Percentiles rank a stretch among this genome's conserved stretches.
Evolutionary conservation across 2,329 filamentous ascomycete species (phyloP).

Genomic region (Aspergillus awamori): DNA sequence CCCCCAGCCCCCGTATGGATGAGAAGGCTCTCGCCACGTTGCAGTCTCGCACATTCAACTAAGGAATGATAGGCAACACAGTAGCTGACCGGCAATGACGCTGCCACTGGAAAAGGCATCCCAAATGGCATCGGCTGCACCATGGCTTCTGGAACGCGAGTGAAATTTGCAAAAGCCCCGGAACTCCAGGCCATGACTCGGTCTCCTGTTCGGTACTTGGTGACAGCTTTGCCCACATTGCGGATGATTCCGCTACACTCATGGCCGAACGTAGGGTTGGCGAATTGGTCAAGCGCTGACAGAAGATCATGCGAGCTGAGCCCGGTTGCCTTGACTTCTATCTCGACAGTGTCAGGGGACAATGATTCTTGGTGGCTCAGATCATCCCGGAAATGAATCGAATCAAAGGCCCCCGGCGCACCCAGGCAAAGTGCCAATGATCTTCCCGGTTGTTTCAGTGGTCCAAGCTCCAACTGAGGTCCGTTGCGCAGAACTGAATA

Average conservation of each 20-base stretch:
- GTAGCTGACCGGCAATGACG: background rate
- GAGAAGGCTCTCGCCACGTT: background rate
- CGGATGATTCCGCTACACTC: background rate
- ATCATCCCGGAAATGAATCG: background rate
- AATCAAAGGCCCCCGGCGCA: background rate
- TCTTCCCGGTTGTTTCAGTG: background rate
- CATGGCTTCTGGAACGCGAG: background rate
- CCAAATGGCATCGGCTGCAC: background rate
- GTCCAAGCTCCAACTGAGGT: background rate
- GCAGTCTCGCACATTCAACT: background rate
- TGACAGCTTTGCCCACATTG: background rate
- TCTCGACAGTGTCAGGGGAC: background rate
- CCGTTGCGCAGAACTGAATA: background rate
- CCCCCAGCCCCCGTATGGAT: background rate
- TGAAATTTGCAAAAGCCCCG: background rate
- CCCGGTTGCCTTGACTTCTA: background rate
- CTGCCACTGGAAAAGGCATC: background rate
- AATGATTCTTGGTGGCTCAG: background rate
- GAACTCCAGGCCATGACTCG: background rate
- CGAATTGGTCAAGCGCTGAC: background rate
- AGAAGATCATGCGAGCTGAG: background rate
- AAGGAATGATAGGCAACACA: background rate
- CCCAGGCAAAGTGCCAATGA: background rate
- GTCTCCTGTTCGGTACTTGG: background rate
- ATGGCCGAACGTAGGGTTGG: background rate